phyloP scores from a whole-genome alignment of 2,329 filamentous ascomycete genomes.

The Cercospora beticola region DNA sequence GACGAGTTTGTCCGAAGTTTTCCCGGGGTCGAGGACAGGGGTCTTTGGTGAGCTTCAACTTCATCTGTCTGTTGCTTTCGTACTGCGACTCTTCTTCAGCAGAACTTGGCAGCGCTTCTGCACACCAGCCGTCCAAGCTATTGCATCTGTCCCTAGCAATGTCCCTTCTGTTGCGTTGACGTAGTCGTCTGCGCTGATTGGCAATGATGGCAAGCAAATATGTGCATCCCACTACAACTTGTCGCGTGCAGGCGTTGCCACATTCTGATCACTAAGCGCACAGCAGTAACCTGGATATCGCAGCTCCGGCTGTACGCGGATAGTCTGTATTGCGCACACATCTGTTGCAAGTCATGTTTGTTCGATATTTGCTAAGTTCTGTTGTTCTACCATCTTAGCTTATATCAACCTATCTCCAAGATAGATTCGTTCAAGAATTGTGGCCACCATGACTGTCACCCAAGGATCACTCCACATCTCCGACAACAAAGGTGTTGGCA shows the following conservation, averaged over 20 bases:
- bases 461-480: too few relatives aligned
- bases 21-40: not conserved
- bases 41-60: not conserved
- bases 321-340: not conserved
- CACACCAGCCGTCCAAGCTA: too few relatives aligned
- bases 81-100: not conserved
- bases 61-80: not conserved
- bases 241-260: not conserved
- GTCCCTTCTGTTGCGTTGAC: too few relatives aligned
- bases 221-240: not conserved
- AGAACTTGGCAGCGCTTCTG: too few relatives aligned
- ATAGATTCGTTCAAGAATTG: too few relatives aligned
- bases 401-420: too few relatives aligned
- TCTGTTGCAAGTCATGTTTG: not conserved
- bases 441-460: too few relatives aligned
- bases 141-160: too few relatives aligned
- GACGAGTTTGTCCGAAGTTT: not conserved
- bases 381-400: too few relatives aligned
- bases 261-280: not conserved
- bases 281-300: not conserved
- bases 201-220: not conserved
- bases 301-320: not conserved
- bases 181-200: not conserved
- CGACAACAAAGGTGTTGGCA: too few relatives aligned
- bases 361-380: too few relatives aligned